Evolutionary conservation across 2,329 filamentous ascomycete species (phyloP).

Genomic region (Aphanocladium album): DNA sequence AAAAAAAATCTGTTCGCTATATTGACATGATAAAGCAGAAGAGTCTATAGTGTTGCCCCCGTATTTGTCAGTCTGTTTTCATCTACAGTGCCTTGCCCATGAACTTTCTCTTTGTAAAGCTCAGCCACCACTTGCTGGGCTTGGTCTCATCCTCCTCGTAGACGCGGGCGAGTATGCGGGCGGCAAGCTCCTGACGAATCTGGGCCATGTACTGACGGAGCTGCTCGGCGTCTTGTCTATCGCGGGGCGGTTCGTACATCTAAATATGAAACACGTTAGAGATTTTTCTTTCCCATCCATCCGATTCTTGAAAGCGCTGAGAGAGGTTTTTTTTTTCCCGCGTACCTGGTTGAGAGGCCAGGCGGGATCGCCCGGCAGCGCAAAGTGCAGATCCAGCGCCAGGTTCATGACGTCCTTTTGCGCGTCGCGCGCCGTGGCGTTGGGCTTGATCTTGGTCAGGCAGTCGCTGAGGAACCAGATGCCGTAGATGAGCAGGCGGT

Average conservation of each 20-base stretch:
- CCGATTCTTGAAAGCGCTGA: background rate
- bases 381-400: slow-evolving; percentile 89
- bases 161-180: slow-evolving; percentile 75
- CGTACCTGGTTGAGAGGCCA: slow-evolving; percentile 85
- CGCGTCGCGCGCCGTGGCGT: slow-evolving; percentile 54
- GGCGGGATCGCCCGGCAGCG: slow-evolving; percentile 85
- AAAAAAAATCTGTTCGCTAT: slow-evolving; percentile 16
- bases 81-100: slow-evolving; percentile 86
- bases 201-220: slow-evolving; percentile 87
- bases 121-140: slow-evolving; percentile 90
- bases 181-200: slow-evolving; percentile 85
- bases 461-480: slow-evolving; percentile 94
- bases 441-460: slow-evolving; percentile 77
- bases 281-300: background rate
- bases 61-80: background rate
- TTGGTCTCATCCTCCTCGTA: slow-evolving; percentile 75
- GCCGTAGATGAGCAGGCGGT: slow-evolving; percentile 91
- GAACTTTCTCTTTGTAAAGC: slow-evolving; percentile 98
- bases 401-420: slow-evolving; percentile 79
- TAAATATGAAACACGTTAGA: slow-evolving; percentile 21
- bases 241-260: slow-evolving; percentile 85
- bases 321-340: no score
- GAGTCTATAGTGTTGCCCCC: slow-evolving; percentile 1
- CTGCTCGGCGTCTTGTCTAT: slow-evolving; percentile 84
- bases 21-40: slow-evolving; percentile 19